Conservation (phyloP, 2,329 filamentous ascomycete species). For the Cryoendolithus antarcticus region DNA sequence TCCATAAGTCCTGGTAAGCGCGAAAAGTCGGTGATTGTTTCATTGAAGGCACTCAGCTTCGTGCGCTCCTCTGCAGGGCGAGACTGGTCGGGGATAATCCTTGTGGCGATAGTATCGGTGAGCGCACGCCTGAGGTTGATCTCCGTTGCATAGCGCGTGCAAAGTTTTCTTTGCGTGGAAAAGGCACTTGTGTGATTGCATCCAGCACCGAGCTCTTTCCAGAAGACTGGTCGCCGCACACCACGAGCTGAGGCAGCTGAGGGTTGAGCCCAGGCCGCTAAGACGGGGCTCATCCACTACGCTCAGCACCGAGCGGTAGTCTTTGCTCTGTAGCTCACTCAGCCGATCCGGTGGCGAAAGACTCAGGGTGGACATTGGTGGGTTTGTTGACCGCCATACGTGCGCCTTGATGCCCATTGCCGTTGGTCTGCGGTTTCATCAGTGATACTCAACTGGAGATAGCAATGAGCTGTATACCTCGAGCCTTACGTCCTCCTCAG, state of each 20-base stretch:
- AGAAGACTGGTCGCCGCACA: slow-evolving; percentile 47
- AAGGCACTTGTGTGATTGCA: slow-evolving; percentile 47
- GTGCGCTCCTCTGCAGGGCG: slow-evolving; percentile 6
- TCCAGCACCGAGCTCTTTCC: slow-evolving; percentile 53
- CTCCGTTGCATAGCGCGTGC: slow-evolving; percentile 33
- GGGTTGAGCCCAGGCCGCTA: too few species aligned
- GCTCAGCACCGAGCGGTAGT: too few species aligned
- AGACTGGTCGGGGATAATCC: slow-evolving; percentile 17
- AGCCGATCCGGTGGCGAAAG: too few species aligned
- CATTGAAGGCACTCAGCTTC: slow-evolving; percentile 1
- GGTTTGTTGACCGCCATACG: too few species aligned
- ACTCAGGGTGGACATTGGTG: too few species aligned
- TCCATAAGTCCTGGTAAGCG: not conserved
- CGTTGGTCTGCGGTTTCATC: too few species aligned
- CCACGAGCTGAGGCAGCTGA: slow-evolving; percentile 29
- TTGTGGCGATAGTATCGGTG: slow-evolving; percentile 9
- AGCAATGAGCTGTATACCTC: too few species aligned
- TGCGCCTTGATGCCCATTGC: too few species aligned
- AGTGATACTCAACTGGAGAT: too few species aligned
- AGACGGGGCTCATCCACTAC: too few species aligned
- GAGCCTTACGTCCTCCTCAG: too few species aligned
- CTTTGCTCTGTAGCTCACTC: too few species aligned
- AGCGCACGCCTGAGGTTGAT: slow-evolving; percentile 14
- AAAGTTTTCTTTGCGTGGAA: slow-evolving; percentile 44
- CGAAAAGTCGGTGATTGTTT: slow-evolving; percentile 6